These are phyloP conservation scores for Quercus bicolor DNA, from an alignment of 306 rosid species.

Conservation along the genomic window DNA sequence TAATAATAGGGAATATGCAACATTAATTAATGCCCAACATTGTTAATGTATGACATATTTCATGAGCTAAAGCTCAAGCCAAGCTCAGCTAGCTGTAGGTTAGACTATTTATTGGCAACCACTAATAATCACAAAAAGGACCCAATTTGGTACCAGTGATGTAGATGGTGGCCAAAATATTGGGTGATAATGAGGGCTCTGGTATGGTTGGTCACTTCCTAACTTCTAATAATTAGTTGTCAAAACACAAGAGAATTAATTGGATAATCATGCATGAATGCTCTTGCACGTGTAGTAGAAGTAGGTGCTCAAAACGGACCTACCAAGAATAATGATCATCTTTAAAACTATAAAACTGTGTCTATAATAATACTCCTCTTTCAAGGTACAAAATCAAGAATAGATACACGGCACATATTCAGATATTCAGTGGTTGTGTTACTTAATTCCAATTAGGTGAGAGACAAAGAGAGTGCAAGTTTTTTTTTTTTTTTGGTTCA, in stretches of 20 bases:
- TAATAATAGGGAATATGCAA: no score
- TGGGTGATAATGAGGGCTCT: not conserved
- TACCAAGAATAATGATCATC: not conserved
- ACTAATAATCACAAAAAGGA: not conserved
- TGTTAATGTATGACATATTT: not conserved
- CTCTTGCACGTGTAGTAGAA: conserved; percentile 18
- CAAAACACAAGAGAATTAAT: not conserved
- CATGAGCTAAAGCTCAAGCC: not conserved
- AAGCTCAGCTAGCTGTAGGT: not conserved
- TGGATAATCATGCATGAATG: not conserved
- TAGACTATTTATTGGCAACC: not conserved
- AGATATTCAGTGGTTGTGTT: not conserved
- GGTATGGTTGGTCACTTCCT: not conserved
- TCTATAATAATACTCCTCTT: not conserved
- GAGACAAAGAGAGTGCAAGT: not conserved
- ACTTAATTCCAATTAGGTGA: not conserved
- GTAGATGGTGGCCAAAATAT: not conserved
- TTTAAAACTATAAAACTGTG: not conserved
- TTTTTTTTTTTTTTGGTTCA: not conserved
- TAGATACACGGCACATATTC: not conserved
- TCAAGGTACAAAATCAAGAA: not conserved
- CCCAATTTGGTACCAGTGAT: not conserved
- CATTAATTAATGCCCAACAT: no score
- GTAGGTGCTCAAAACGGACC: conserved; percentile 16
- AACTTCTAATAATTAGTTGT: not conserved